Evolutionary conservation across 306 rosid genomes (phyloP), one percentile per base, ranked within the genome.

Genomic region (Calophaca sinica): DNA sequence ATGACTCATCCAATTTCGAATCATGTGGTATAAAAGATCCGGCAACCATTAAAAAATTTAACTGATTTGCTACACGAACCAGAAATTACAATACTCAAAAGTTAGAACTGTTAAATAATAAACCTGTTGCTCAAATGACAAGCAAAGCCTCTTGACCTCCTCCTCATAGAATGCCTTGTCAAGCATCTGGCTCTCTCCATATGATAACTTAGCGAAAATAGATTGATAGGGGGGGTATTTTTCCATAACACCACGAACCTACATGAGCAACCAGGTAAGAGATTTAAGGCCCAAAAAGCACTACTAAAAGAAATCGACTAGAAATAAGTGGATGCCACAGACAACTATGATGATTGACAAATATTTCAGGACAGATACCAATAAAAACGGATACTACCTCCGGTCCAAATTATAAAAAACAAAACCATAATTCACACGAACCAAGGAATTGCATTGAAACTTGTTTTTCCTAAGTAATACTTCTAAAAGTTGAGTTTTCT

Each of bases 91-190:
- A 74, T 39, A 2, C 11, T 41, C n/a, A 49, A 4, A 33, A 33
- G 36, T 36, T 6, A 36, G 5, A 71, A 60, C 3, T 41, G 75
- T 54, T 1, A 36, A 42, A 58, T 31, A 13, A 66, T 69, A 59
- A 46, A 91, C 99, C 97, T 94, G 99, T 86, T 94, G 99, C 81
- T 94, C 97, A 83, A 88, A 94, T 44, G 99, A 87, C 77, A 94
- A 71, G 87, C 99, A 94, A 62, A 87, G 97, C 86, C 96, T 88
- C 85, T 94, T 94, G 88, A 94, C 97, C 85, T 94, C 99, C 90
- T 94, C 99, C 86, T 94, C 98, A 50, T 94, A 91, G 91, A 94
- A 94, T 79, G 97, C 93, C 89, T 92, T 92, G 84, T 94, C 99
- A 66, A 94, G 97, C 97, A 90, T 87, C 84, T 94, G 96, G 70